These are phyloP conservation scores for Acmispon strigosus DNA, from an alignment of 306 rosid genomes.

Conservation along the genomic window DNA sequence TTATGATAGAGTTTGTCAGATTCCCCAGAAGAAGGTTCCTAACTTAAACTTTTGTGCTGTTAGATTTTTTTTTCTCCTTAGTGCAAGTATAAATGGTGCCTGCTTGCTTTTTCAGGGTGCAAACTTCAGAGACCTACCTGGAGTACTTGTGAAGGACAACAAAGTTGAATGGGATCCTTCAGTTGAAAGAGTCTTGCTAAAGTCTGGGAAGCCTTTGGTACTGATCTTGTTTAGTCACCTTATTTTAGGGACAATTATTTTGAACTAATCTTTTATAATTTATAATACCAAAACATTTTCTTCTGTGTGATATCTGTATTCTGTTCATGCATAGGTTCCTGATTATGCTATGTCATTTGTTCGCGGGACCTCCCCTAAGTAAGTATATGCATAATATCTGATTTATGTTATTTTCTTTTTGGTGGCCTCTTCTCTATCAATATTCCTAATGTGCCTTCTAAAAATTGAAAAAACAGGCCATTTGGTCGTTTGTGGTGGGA, in stretches of 20 bases:
- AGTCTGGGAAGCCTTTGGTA: slow-evolving; percentile 42
- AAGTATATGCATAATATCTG: not conserved
- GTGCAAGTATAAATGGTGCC: not conserved
- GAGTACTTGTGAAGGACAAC: slow-evolving; percentile 26
- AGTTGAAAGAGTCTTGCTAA: slow-evolving; percentile 26
- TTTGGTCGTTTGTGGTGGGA: slow-evolving; percentile 47
- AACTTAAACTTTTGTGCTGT: not conserved
- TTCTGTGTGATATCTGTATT: not conserved
- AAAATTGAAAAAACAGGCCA: slow-evolving; percentile 14
- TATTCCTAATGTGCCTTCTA: not conserved
- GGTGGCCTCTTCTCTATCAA: not conserved
- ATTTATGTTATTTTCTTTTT: not conserved
- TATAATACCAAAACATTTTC: not conserved
- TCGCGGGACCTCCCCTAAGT: slow-evolving; percentile 31
- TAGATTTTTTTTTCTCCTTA: not conserved
- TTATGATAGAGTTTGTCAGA: slow-evolving; percentile 35
- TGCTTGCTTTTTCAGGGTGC: slow-evolving; percentile 26
- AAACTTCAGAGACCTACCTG: slow-evolving; percentile 37
- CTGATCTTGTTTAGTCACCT: not conserved
- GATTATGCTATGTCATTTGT: slow-evolving; percentile 35
- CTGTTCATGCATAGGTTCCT: slow-evolving; percentile 24
- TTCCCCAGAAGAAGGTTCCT: slow-evolving; percentile 38
- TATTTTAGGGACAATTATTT: not conserved
- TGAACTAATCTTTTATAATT: not conserved
- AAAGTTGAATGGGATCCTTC: slow-evolving; percentile 42